Conservation (phyloP, 805 yeast genomes). For the Cyberlindnera mississippiensis region DNA sequence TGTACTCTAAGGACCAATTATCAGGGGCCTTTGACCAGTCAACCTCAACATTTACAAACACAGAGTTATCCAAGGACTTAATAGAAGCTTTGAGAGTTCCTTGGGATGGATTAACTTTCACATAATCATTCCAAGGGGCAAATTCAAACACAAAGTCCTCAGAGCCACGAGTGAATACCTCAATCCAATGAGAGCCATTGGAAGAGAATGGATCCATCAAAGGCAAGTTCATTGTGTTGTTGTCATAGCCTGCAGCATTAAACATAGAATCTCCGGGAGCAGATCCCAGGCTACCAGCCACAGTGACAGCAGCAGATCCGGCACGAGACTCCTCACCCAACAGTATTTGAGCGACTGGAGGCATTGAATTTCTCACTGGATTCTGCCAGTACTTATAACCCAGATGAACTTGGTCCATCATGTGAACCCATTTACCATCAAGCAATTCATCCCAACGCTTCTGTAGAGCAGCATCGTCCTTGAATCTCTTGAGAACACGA, state of each 20-base stretch:
- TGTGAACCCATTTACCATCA: conserved; percentile 14
- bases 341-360: conserved; percentile 3
- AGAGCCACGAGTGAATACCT: conserved; percentile 10
- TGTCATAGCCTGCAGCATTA: conserved; percentile 9
- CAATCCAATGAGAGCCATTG: conserved; percentile 10
- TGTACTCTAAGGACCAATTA: conserved; percentile 10
- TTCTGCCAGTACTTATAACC: conserved; percentile 15
- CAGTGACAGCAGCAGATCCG: conserved; percentile 10
- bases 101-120: conserved; percentile 5
- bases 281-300: conserved; percentile 7
- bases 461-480: conserved; percentile 4
- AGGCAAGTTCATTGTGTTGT: conserved; percentile 12
- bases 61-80: conserved; percentile 9
- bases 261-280: conserved; percentile 11
- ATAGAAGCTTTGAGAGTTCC: conserved; percentile 9
- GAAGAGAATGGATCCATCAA: conserved; percentile 10
- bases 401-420: conserved; percentile 15
- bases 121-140: conserved; percentile 12
- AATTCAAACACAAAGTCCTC: conserved; percentile 13
- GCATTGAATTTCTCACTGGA: conserved; percentile 13
- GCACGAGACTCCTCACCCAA: conserved; percentile 8
- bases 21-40: conserved; percentile 15
- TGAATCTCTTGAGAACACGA: conserved; percentile 5
- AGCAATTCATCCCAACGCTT: conserved; percentile 10
- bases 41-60: conserved; percentile 7